Base-by-base conservation (phyloP, 192 early-diverging fungal species). In the Entophlyctis luteolus region DNA sequence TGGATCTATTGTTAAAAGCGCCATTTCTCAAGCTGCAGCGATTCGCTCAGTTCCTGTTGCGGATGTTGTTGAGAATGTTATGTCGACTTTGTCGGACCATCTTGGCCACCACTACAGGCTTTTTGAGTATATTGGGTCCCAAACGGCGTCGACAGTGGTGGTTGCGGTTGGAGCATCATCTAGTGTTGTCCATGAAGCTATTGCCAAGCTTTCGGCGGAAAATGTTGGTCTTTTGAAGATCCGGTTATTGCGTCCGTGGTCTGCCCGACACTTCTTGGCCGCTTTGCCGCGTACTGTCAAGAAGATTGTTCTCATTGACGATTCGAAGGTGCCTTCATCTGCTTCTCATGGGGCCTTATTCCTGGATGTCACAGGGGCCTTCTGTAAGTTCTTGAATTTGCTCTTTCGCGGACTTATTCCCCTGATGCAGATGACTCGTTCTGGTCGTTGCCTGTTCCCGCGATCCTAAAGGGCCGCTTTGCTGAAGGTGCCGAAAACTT, bases 201-300 rank as follows among this genome's bases (percentile, higher is more conserved):
- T 90, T 33, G 65, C 75, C 8, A 58, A 56, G 31, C 57, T 86
- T 3, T 29, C 50, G 49, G 72, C 55, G 3, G 34, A 62, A 10
- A 81, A 81, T 25, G 77, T 88, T 32, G 95, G 94, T 31, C 75
- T 92, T 28, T 76, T 98, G 42, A 85, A 81, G 45, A 84, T 93
- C 37, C 88, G 93, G 45, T 73, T 89, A 6, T 85, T 87, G 73
- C 82, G 95, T 22, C 95, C 95, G 12, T 98, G 93, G 94, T 87
- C 84, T 25, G 83, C 86, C 38, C 67, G 73, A 18, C 81, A 89
- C 67, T 88, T 98, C 49, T 65, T 90, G 18, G 78, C 71, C 23
- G 81, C 77, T 8, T 47, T 98, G 16, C 93, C 94, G 18, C 59
- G 75, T 4, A 76, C 88, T 4, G 75, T 76, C n/a, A 86, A 82